A percentile compares a stretch with the other conserved stretches of the same genome.
phyloP scores from a whole-genome alignment of 306 rosid genomes.

The Casuarina cunninghamiana region DNA sequence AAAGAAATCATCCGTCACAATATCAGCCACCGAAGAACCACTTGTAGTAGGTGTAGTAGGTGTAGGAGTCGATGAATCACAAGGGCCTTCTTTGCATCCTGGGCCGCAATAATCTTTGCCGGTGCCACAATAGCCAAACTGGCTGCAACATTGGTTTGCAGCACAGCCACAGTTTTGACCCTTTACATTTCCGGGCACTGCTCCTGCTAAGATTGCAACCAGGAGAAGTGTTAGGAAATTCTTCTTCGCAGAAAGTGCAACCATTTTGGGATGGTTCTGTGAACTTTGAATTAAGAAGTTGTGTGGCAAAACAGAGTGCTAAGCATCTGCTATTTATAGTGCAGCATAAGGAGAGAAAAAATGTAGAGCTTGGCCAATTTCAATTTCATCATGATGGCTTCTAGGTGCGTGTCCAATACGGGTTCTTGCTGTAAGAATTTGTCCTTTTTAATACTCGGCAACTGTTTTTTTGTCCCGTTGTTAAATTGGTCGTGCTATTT shows the following conservation, averaged over 20 bases:
- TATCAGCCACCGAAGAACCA: constrained; percentile 46
- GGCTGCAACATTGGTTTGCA: constrained; percentile 59
- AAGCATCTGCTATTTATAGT: background rate
- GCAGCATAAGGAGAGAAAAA: background rate
- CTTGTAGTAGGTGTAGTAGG: constrained; percentile 24
- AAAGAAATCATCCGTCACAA: constrained; percentile 57
- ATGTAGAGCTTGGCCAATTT: background rate
- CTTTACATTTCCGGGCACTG: background rate
- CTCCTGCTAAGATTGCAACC: constrained; percentile 15
- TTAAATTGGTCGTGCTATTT: too few species aligned
- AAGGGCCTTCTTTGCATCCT: constrained; percentile 67
- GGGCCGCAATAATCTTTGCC: constrained; percentile 49
- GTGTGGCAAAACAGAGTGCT: background rate
- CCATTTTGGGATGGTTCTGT: background rate
- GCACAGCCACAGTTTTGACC: constrained; percentile 67
- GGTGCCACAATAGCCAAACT: constrained; percentile 60
- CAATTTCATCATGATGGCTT: background rate
- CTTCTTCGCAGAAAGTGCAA: background rate
- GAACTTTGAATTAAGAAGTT: background rate
- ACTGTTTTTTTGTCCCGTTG: too few species aligned
- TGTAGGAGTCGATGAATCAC: constrained; percentile 26
- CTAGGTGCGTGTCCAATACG: background rate
- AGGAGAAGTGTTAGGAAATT: background rate
- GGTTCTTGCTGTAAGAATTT: background rate
- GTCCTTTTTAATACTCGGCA: background rate